A percentile compares a stretch with the other conserved stretches of the same genome.
Conservation (phyloP, 495 filamentous ascomycete species). For the Penicillium subrubescens region DNA sequence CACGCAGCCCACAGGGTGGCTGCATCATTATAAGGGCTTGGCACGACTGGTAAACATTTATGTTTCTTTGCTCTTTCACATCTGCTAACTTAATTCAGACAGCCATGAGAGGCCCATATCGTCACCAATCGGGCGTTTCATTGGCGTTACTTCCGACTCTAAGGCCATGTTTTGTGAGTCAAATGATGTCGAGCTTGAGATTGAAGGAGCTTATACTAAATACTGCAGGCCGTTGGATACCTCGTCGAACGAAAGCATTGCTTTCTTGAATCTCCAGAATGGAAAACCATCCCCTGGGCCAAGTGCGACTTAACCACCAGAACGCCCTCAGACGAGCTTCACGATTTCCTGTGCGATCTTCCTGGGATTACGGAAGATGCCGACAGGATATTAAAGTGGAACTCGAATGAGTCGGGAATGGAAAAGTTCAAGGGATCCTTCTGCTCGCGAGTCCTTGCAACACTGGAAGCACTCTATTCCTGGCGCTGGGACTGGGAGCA, state of each 20-base stretch:
- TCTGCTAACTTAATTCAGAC: slow-evolving; percentile 9
- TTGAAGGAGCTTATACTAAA: background rate
- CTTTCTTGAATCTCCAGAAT: slow-evolving; percentile 21
- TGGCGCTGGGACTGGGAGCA: slow-evolving; percentile 25
- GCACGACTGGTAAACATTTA: slow-evolving; percentile 14
- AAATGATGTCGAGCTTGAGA: background rate
- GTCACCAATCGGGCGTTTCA: slow-evolving; percentile 18
- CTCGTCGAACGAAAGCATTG: slow-evolving; percentile 25
- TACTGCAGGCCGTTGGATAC: slow-evolving; percentile 9
- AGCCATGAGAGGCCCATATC: slow-evolving; percentile 20
- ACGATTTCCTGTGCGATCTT: slow-evolving; percentile 18
- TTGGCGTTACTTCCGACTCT: slow-evolving; percentile 13
- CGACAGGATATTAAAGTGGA: slow-evolving; percentile 6
- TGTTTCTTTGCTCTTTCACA: background rate
- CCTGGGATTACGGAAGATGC: slow-evolving; percentile 22
- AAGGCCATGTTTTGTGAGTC: slow-evolving; percentile 19
- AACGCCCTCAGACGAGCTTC: slow-evolving; percentile 7
- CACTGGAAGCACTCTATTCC: slow-evolving; percentile 14
- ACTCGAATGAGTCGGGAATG: background rate
- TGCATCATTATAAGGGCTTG: slow-evolving; percentile 23
- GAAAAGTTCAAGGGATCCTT: slow-evolving; percentile 3
- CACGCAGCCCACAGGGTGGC: slow-evolving; percentile 19
- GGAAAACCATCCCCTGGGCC: slow-evolving; percentile 25
- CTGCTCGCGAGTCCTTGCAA: background rate
- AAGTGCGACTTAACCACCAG: slow-evolving; percentile 15